Conservation (phyloP, 1,284 basidiomycete genomes). For the Leccinum fallax region DNA sequence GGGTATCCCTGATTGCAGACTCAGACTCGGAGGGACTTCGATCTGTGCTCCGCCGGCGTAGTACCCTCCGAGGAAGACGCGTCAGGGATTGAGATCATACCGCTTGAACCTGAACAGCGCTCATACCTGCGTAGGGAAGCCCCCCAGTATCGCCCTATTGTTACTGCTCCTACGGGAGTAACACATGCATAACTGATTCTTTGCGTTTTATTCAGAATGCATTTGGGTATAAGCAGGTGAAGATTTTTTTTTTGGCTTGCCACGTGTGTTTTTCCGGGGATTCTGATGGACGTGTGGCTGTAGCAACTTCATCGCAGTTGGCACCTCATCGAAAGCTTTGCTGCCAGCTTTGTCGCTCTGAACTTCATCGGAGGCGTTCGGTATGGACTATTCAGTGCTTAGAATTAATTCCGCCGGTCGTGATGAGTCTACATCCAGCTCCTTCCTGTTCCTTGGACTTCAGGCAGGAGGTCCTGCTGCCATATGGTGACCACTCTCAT, state of each 20-base stretch:
- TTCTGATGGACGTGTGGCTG: slow-evolving; percentile 1
- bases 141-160: slow-evolving; percentile 61
- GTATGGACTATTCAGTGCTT: slow-evolving; percentile 39
- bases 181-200: slow-evolving; percentile 51
- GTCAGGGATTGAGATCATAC: slow-evolving; percentile 86
- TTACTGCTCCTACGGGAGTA: slow-evolving; percentile 44
- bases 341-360: slow-evolving; percentile 80
- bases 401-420: neutral
- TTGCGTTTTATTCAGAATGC: slow-evolving; percentile 52
- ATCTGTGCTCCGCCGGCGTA: slow-evolving; percentile 17
- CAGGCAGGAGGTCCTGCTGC: slow-evolving; percentile 84
- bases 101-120: slow-evolving; percentile 94
- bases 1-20: slow-evolving; percentile 68
- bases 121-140: slow-evolving; percentile 96
- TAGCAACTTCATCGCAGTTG: slow-evolving; percentile 84
- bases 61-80: slow-evolving; percentile 30
- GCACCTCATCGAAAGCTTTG: slow-evolving; percentile 80
- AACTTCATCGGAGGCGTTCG: slow-evolving; percentile 87
- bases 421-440: slow-evolving; percentile 43
- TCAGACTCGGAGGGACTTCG: slow-evolving; percentile 26
- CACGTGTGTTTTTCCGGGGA: neutral
- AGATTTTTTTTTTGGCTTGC: slow-evolving; percentile 14
- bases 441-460: slow-evolving; percentile 78
- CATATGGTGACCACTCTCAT: slow-evolving; percentile 53
- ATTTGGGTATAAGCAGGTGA: slow-evolving; percentile 81